Evolutionary conservation across 2,329 filamentous ascomycete genomes (phyloP), one percentile per base, ranked within the genome.

Genomic region (Alternaria sp.): DNA sequence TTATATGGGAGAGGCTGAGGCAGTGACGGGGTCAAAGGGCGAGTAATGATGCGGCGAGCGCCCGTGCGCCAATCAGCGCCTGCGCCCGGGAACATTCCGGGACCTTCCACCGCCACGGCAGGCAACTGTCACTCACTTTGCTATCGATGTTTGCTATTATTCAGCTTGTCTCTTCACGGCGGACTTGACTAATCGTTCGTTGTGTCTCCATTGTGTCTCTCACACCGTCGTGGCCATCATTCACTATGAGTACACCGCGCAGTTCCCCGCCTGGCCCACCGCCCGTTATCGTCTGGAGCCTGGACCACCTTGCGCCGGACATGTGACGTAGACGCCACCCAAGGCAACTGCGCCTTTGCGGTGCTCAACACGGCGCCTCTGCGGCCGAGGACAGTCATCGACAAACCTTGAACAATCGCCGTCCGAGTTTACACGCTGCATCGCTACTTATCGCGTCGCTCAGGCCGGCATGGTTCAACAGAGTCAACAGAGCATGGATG

Each of bases 1-100:
- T 74, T 76, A 74, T 75, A 74, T 69, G 68, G 20, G 63, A 57
- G 58, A 63, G 64, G 68, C 66, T 69, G 52, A 71, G 72, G 74
- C 74, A 74, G 74, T 74, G 75, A 73, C 70, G 64, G 56, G 43
- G 65, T 64, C 58, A 64, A 68, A 53, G 63, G 61, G 66, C 67
- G 67, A 75, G 69, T 73, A 73, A 74, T 73, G 73, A 71, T 66
- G 67, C 67, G 67, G 68, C 58, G 56, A 60, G 52, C 64, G 72
- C 60, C 74, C 73, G 69, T 75, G 74, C 74, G 60, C 69, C 67
- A 71, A 68, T 69, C 62, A 69, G 64, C 47, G 70, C 54, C 70
- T 62, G 63, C 71, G 62, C 61, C 57, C 54, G 51, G 63, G 74
- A 77, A 76, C 58, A 61, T 78, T 77, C 75, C 68, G 73, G 74